Percentiles rank a stretch among this genome's conserved stretches.
Evolutionary conservation across 2,329 filamentous ascomycete genomes (phyloP).

Genomic region (Pyrenochaeta sp.): DNA sequence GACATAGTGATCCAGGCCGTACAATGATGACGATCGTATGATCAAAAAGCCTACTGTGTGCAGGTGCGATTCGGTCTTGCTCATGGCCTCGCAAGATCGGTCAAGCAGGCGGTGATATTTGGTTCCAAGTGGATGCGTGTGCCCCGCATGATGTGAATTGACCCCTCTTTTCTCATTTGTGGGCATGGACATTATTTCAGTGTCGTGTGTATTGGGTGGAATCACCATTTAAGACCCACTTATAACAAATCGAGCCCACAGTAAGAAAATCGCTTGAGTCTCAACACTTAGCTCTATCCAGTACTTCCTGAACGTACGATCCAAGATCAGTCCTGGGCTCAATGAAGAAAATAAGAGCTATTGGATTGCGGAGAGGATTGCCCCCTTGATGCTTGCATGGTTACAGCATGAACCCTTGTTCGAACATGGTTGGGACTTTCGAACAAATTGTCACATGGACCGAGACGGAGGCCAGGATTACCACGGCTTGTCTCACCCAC

Average conservation of each 20-base stretch:
- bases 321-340: neutral
- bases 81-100: conserved; percentile 1
- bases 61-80: neutral
- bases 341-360: conserved; percentile 3
- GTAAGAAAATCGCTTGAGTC: neutral
- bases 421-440: conserved; percentile 6
- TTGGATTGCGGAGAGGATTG: neutral
- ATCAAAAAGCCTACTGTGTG: conserved; percentile 1
- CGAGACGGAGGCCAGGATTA: neutral
- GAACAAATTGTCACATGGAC: conserved; percentile 4
- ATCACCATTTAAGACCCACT: neutral
- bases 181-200: conserved; percentile 5
- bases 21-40: conserved; percentile 3
- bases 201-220: neutral
- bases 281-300: conserved; percentile 1
- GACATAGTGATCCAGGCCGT: neutral
- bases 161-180: conserved; percentile 9
- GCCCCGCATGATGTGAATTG: conserved; percentile 16
- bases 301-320: neutral
- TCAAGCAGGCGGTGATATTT: conserved; percentile 8
- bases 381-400: neutral
- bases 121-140: conserved; percentile 7
- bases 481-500: conserved; percentile 2
- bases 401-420: conserved; percentile 10
- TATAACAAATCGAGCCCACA: neutral